Evolutionary conservation across 768 basidiomycete genomes (phyloP), one percentile per base, ranked within the genome.

Genomic region (Termitomyces sp.): DNA sequence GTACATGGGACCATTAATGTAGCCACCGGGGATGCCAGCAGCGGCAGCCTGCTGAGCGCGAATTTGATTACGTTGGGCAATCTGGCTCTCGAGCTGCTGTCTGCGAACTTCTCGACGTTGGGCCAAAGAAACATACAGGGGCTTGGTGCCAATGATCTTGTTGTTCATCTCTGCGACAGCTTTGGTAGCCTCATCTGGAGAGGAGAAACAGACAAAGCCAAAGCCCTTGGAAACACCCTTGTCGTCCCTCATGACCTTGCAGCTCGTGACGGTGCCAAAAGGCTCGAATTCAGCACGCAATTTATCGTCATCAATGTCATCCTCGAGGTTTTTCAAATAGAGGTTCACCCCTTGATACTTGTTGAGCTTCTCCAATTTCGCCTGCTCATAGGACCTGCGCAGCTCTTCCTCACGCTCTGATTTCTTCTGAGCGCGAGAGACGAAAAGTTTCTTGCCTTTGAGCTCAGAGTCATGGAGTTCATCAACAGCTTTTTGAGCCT

Each of bases 141-240:
- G 97, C 79, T 99, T 99, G 64, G 89, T 85, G 61, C 96, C 96
- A 68, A 98, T 93, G 89, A 98, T 98, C 80, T 96, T 96, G 85
- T 97, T 98, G 84, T 99, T 99, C 95, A 99, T 97, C 81, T 99
- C 97, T 55, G 94, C 92, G 59, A 98, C 95, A 60, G 97, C 97
- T 80, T 98, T 98, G 69, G 94, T 98, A 24, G 97, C 95, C 77
- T 99, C 97, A 64, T 99, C 97, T 48, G 97, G 95, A 53, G 94
- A 89, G 36, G 94, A 93, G 82, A 94, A 99, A 77, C 97, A 99
- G 66, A 99, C 97, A 71, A 99, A 99, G 63, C 97, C 97, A 69
- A 99, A 99, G 65, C 96, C 95, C 73, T 95, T 95, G 10, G 95
- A 97, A 53, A 81, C 86, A 59, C 83, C 84, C 76, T 93, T 96